Conservation (phyloP, 2,329 filamentous ascomycete species). For the Hypoxylon sp. region DNA sequence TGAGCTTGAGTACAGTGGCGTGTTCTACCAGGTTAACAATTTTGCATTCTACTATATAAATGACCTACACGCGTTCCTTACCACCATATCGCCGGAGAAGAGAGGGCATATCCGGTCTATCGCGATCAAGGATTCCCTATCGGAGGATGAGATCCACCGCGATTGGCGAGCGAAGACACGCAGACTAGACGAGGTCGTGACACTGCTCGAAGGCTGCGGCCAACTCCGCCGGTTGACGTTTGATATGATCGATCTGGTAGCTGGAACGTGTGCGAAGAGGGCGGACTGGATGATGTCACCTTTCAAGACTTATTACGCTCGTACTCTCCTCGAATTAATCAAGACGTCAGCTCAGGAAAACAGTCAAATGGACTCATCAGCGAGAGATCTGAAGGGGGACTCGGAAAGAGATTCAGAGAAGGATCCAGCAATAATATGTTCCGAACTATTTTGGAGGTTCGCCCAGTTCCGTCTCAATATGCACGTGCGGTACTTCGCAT, state of each 20-base stretch:
- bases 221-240: background rate
- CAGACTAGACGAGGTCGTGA: background rate
- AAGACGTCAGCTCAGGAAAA: background rate
- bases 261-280: background rate
- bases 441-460: slow-evolving; percentile 6
- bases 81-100: background rate
- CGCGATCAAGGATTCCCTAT: background rate
- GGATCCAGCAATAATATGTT: background rate
- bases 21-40: slow-evolving; percentile 6
- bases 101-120: background rate
- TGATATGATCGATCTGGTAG: background rate
- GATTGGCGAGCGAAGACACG: background rate
- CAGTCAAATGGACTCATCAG: too few relatives aligned
- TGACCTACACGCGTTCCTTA: background rate
- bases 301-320: background rate
- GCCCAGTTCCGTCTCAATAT: slow-evolving; percentile 1
- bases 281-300: background rate
- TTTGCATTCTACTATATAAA: background rate
- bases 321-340: background rate
- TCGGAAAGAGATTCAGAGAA: background rate
- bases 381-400: too few relatives aligned
- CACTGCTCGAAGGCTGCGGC: background rate
- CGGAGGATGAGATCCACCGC: background rate
- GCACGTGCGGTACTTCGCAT: background rate
- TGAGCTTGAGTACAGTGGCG: background rate